Evolutionary conservation across 2,329 filamentous ascomycete species (phyloP).

Genomic region (Arthroderma sp.): DNA sequence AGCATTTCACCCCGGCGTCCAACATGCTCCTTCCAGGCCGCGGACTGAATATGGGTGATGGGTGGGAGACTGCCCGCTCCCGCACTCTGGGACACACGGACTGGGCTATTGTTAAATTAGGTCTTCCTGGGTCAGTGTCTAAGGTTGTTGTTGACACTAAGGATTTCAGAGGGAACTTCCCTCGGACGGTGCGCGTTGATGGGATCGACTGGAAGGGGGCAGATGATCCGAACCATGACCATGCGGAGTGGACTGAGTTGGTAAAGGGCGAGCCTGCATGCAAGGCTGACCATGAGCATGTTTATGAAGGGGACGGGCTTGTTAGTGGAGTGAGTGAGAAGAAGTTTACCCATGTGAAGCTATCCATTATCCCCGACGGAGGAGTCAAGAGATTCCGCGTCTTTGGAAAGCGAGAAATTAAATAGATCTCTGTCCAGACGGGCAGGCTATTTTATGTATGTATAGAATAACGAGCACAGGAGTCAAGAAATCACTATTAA

Average conservation of each 20-base stretch:
- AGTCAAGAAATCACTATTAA: too few relatives aligned
- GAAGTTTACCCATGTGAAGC: slow-evolving; percentile 68
- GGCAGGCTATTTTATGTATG: too few relatives aligned
- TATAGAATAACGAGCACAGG: too few relatives aligned
- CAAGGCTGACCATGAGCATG: slow-evolving; percentile 29
- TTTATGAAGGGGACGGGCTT: slow-evolving; percentile 42
- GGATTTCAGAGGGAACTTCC: slow-evolving; percentile 34
- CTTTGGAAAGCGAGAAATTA: slow-evolving; percentile 46
- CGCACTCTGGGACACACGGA: slow-evolving; percentile 28
- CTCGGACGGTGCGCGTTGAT: slow-evolving; percentile 27
- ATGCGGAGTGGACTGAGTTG: slow-evolving; percentile 25
- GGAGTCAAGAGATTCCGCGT: slow-evolving; percentile 79
- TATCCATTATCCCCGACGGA: slow-evolving; percentile 86
- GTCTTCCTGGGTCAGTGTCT: slow-evolving; percentile 25
- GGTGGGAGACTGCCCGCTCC: slow-evolving; percentile 32
- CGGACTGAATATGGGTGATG: slow-evolving; percentile 33
- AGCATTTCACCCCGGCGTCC: slow-evolving; percentile 29
- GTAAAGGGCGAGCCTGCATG: slow-evolving; percentile 25
- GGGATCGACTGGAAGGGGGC: slow-evolving; percentile 15
- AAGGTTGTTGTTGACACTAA: slow-evolving; percentile 32
- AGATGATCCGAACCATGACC: slow-evolving; percentile 19
- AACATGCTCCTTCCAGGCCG: slow-evolving; percentile 31
- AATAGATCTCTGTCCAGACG: neutral
- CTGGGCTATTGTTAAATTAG: slow-evolving; percentile 30
- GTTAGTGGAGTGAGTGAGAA: slow-evolving; percentile 51